phyloP scores from a whole-genome alignment of 345 rosid species.

The Excoecaria cochinchinensis region DNA sequence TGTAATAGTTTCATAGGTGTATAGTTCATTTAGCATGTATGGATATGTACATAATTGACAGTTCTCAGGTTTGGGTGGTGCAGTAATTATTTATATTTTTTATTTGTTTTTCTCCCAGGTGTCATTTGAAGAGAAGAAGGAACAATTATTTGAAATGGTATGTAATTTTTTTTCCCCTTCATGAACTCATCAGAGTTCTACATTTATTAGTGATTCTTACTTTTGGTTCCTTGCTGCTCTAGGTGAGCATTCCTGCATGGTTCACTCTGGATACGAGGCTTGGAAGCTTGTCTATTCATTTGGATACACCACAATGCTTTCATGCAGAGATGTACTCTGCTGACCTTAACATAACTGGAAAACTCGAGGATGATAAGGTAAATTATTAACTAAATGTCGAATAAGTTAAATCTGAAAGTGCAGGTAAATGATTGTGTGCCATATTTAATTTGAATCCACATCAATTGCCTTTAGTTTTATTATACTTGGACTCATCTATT shows the following conservation, averaged over 20 bases:
- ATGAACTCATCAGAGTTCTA: neutral
- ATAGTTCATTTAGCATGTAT: constrained; percentile 5
- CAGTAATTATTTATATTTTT: constrained; percentile 7
- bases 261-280: constrained; percentile 91
- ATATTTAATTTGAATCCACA: neutral
- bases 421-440: neutral
- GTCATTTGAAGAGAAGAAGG: constrained; percentile 89
- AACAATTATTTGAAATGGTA: constrained; percentile 96
- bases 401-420: neutral
- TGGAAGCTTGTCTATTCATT: constrained; percentile 90
- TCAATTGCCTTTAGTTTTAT: neutral
- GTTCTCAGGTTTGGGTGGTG: constrained; percentile 5
- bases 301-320: constrained; percentile 98
- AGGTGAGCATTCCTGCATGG: constrained; percentile 99
- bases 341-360: constrained; percentile 85
- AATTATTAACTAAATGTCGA: neutral
- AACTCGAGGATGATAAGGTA: constrained; percentile 99
- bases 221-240: constrained; percentile 23
- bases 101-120: constrained; percentile 43
- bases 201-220: constrained; percentile 16
- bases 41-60: neutral
- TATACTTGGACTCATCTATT: neutral
- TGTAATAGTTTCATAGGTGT: neutral
- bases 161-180: constrained; percentile 3
- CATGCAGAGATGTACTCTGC: constrained; percentile 98